Evolutionary conservation across 257 asterid species (phyloP), one percentile per base, ranked within the genome.

Genomic region (Capsicum rhomboideum): DNA sequence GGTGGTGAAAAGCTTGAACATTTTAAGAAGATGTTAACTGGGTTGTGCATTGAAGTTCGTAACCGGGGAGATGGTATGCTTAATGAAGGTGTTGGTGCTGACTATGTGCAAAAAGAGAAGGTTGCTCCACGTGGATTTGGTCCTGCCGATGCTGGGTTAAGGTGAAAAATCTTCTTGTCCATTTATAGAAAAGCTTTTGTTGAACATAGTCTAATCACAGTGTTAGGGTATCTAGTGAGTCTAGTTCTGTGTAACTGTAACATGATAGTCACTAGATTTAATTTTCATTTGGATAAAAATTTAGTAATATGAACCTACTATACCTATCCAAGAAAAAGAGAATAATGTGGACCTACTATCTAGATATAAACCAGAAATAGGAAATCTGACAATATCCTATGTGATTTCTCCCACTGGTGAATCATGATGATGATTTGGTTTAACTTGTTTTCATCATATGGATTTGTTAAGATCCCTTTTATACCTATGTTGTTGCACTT

Each of bases 51-150:
- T 31, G 98, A 97, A 83, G 91, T 93, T 83, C 97, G 98, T 67
- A 96, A 96, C 85, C 64, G 58, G 82, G 98, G 99, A 79, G 91
- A 78, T 80, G 98, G 98, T 84, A 91, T 90, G 61, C 96, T 96
- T 80, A 94, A 96, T 85, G 97, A 96, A 81, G 94, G 97, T 31
- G 99, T 92, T 84, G 99, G 99, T 85, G 98, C 99, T 83, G 99
- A 96, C 85, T 96, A 84, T 88, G 99, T 96, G 87, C 98, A 93
- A 91, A 96, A 96, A 93, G 99, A 92, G 87, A 96, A 96, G 91
- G 87, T 90, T 68, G 91, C 88, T 82, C 98, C 99, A 1, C 97
- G 98, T 20, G 88, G 91, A 53, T 95, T 93, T 88, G 91, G 93
- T 86, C 85, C 89, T 83, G 82, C 90, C 77, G 98, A 96, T 86